Evolutionary conservation across 768 basidiomycete genomes (phyloP).

Genomic region (Solioccasus polychromus): DNA sequence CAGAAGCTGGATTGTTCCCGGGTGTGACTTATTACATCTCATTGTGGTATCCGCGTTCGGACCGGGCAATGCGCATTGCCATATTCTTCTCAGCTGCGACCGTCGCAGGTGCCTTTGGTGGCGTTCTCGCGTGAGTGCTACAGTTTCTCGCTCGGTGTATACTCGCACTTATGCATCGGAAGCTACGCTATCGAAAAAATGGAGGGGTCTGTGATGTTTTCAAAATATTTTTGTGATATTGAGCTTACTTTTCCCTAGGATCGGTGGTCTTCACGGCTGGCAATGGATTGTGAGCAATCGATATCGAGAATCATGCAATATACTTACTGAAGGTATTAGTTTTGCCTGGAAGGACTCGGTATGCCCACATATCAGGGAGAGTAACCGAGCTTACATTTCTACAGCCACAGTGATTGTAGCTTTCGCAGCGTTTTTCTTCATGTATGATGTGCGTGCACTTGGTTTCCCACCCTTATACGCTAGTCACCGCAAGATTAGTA

Average conservation of each 20-base stretch:
- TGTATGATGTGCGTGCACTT: slow-evolving; percentile 45
- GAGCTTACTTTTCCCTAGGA: slow-evolving; percentile 6
- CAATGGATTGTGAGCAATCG: slow-evolving; percentile 35
- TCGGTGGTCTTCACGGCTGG: slow-evolving; percentile 34
- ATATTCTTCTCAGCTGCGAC: slow-evolving; percentile 66
- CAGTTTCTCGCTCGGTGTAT: not conserved
- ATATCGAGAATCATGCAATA: not conserved
- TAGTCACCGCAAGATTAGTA: slow-evolving; percentile 33
- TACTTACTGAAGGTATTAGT: slow-evolving; percentile 21
- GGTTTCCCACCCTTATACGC: not conserved
- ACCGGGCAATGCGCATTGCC: slow-evolving; percentile 56
- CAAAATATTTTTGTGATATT: not conserved
- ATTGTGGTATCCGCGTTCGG: slow-evolving; percentile 58
- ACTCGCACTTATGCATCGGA: not conserved
- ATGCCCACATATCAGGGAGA: not conserved
- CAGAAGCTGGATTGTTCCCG: slow-evolving; percentile 46
- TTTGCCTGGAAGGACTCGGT: slow-evolving; percentile 32
- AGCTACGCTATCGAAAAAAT: slow-evolving; percentile 36
- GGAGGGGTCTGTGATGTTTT: slow-evolving; percentile 34
- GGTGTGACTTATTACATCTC: slow-evolving; percentile 47
- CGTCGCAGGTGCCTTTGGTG: slow-evolving; percentile 50
- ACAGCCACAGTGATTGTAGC: slow-evolving; percentile 22
- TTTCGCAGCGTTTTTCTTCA: slow-evolving; percentile 41
- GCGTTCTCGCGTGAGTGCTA: slow-evolving; percentile 42
- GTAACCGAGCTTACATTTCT: not conserved